These are phyloP conservation scores for Dioszegia crocea DNA, from an alignment of 768 basidiomycete genomes.

Conservation along the genomic window DNA sequence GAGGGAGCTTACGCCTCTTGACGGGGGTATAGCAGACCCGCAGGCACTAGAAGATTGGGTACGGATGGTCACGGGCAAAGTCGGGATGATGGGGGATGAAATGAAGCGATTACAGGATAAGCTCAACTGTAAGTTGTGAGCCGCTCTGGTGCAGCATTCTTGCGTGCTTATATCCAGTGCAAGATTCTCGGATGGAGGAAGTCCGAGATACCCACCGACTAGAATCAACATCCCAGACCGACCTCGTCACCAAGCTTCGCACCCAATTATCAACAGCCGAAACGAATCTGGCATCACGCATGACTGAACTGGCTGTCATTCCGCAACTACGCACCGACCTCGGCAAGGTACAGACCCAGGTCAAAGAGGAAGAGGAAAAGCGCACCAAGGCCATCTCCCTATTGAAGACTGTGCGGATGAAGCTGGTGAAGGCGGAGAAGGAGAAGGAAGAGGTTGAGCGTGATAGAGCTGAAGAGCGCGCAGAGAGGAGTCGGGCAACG, in stretches of 20 bases:
- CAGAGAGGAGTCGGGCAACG: conserved; percentile 56
- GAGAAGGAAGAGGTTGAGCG: conserved; percentile 74
- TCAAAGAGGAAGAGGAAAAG: conserved; percentile 97
- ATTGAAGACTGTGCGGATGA: conserved; percentile 91
- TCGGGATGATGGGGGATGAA: conserved; percentile 74
- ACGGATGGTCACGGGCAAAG: conserved; percentile 62
- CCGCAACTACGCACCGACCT: conserved; percentile 63
- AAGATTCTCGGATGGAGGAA: conserved; percentile 79
- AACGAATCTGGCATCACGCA: conserved; percentile 55
- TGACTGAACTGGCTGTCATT: conserved; percentile 59
- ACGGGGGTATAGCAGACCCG: conserved; percentile 60
- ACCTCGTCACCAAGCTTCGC: conserved; percentile 67
- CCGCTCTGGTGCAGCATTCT: too few relatives aligned
- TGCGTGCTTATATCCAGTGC: too few relatives aligned
- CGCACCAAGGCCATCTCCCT: conserved; percentile 86
- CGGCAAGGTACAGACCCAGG: conserved; percentile 58
- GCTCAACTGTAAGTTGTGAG: conserved; percentile 62
- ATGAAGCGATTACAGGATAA: conserved; percentile 68
- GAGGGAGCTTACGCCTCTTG: conserved; percentile 66
- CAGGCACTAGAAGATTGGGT: conserved; percentile 71
- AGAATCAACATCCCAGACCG: conserved; percentile 72
- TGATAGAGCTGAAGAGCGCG: conserved; percentile 60
- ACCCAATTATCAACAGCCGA: conserved; percentile 68
- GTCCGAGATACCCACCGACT: conserved; percentile 75
- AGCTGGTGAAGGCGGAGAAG: conserved; percentile 93